Evolutionary conservation across 2,329 filamentous ascomycete genomes (phyloP).

Genomic region (Aquanectria penicillioides): DNA sequence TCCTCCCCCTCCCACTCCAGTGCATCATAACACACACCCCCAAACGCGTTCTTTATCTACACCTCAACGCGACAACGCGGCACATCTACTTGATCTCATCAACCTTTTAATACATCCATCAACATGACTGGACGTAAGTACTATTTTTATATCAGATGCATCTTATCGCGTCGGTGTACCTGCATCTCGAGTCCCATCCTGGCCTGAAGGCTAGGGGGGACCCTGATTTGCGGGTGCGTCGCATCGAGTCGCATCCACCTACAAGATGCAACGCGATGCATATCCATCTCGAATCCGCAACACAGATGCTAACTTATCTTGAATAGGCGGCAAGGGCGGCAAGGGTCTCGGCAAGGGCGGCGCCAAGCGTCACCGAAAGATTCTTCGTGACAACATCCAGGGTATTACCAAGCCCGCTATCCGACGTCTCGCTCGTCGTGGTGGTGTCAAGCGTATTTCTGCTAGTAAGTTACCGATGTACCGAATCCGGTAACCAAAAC

Average conservation of each 20-base stretch:
- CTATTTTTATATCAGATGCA: constrained; percentile 21
- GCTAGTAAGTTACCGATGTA: constrained; percentile 72
- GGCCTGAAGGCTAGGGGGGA: too few relatives aligned
- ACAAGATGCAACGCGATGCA: too few relatives aligned
- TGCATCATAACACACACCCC: constrained; percentile 26
- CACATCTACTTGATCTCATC: constrained; percentile 42
- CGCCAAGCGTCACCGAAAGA: constrained; percentile 99
- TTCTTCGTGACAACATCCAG: constrained; percentile 99
- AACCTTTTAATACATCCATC: constrained; percentile 49
- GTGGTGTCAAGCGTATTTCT: constrained; percentile 99
- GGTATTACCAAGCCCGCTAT: constrained; percentile 99
- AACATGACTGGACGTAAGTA: constrained; percentile 80
- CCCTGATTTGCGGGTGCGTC: too few relatives aligned
- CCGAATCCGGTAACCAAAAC: background rate
- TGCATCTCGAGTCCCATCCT: too few relatives aligned
- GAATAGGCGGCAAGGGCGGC: constrained; percentile 88
- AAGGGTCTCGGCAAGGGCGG: constrained; percentile 98
- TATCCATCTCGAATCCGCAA: background rate
- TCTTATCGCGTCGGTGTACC: background rate
- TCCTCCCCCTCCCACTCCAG: constrained; percentile 29
- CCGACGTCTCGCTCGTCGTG: constrained; percentile 97
- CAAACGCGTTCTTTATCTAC: constrained; percentile 39
- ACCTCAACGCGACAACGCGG: constrained; percentile 41
- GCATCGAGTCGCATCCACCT: too few relatives aligned
- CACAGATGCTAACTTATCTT: constrained; percentile 56